These are phyloP conservation scores for Viola pubescens DNA, from an alignment of 441 rosid species.

Conservation along the genomic window DNA sequence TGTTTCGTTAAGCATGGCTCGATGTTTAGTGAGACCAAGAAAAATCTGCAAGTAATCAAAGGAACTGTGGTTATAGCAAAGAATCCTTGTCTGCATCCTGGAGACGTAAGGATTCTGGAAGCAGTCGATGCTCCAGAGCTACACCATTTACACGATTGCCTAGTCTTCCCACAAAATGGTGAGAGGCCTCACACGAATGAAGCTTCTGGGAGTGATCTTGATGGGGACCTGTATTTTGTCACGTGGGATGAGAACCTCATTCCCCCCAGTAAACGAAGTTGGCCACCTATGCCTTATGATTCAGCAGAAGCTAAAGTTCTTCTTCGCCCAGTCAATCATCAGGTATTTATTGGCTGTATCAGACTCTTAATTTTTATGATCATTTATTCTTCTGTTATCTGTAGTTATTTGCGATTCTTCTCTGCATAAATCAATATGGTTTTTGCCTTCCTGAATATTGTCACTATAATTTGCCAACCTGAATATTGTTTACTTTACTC, in stretches of 20 bases:
- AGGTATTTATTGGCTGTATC: constrained; percentile 35
- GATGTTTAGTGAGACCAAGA: constrained; percentile 44
- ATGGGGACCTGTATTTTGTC: constrained; percentile 86
- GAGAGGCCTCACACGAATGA: constrained; percentile 86
- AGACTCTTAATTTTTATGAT: background rate
- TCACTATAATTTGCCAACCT: too few relatives aligned
- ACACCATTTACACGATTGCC: constrained; percentile 71
- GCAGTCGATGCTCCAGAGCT: constrained; percentile 76
- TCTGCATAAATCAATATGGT: too few relatives aligned
- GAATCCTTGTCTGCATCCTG: constrained; percentile 97
- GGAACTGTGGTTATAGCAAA: constrained; percentile 77
- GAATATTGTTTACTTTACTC: too few relatives aligned
- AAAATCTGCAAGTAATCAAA: constrained; percentile 49
- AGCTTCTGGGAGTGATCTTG: constrained; percentile 98
- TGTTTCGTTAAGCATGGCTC: constrained; percentile 79
- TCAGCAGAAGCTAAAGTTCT: constrained; percentile 30
- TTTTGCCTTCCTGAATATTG: too few relatives aligned
- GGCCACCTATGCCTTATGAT: constrained; percentile 62
- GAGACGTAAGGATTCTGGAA: constrained; percentile 82
- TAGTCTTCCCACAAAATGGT: constrained; percentile 86
- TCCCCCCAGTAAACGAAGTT: constrained; percentile 73
- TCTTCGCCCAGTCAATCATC: constrained; percentile 42
- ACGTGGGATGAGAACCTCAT: constrained; percentile 86
- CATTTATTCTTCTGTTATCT: background rate
- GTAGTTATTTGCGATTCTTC: background rate